Percentiles rank a stretch among this genome's conserved stretches.
Conservation (phyloP, 352 stramenopile genomes). For the Pythium brassicae region DNA sequence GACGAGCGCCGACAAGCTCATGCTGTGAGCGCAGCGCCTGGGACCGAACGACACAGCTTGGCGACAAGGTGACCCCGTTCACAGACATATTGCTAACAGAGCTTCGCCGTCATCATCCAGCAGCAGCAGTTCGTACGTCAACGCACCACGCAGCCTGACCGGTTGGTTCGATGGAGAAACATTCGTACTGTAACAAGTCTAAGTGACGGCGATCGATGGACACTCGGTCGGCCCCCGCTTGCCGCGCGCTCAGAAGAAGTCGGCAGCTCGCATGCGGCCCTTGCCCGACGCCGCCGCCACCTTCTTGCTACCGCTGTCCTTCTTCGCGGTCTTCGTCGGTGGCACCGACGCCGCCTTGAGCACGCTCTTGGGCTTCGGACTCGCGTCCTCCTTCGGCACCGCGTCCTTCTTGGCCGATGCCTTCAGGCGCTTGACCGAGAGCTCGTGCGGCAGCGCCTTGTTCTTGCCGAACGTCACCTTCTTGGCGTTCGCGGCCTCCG, state of each 20-base stretch:
- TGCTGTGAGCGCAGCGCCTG: slow-evolving; percentile 28
- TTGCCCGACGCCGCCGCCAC: slow-evolving; percentile 24
- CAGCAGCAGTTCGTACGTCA: too few species aligned
- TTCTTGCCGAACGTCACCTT: slow-evolving; percentile 88
- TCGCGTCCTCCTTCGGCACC: slow-evolving; percentile 39
- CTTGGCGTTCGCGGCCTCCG: slow-evolving; percentile 36
- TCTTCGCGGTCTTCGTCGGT: slow-evolving; percentile 23
- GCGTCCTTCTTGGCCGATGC: slow-evolving; percentile 64
- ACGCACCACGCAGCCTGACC: too few species aligned
- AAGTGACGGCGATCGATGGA: not conserved
- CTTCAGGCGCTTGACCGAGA: slow-evolving; percentile 82
- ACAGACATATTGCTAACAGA: not conserved
- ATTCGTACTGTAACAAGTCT: slow-evolving; percentile 1
- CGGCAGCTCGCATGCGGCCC: slow-evolving; percentile 56
- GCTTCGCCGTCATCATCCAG: too few species aligned
- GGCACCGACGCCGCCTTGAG: slow-evolving; percentile 45
- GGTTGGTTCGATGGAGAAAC: too few species aligned
- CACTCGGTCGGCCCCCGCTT: too few species aligned
- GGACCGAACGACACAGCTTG: not conserved
- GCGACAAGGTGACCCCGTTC: too few species aligned
- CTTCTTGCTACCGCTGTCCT: slow-evolving; percentile 35
- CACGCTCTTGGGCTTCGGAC: slow-evolving; percentile 79
- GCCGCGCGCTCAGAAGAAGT: slow-evolving; percentile 54
- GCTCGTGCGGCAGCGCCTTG: slow-evolving; percentile 66
- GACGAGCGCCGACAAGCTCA: slow-evolving; percentile 68